A percentile compares a stretch with the other conserved stretches of the same genome.
Conservation (phyloP, 345 rosid species). For the Draba incana region DNA sequence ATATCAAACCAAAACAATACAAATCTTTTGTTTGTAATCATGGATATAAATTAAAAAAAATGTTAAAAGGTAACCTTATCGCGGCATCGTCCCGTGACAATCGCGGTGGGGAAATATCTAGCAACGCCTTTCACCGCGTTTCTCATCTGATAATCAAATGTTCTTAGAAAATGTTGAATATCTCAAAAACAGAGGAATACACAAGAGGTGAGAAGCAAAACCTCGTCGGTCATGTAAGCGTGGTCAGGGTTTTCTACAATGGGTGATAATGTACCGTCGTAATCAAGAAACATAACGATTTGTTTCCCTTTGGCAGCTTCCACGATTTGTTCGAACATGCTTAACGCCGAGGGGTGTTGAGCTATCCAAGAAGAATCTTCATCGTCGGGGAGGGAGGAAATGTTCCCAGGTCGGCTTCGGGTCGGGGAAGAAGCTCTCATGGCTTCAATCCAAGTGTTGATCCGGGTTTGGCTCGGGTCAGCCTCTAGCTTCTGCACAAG, state of each 20-base stretch:
- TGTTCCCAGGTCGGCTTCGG: slow-evolving; percentile 45
- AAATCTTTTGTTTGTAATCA: not conserved
- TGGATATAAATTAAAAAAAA: not conserved
- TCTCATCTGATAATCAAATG: slow-evolving; percentile 60
- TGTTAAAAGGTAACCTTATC: slow-evolving; percentile 64
- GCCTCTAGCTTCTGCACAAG: slow-evolving; percentile 49
- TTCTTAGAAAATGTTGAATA: not conserved
- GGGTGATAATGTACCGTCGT: slow-evolving; percentile 92
- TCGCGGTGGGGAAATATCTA: slow-evolving; percentile 80
- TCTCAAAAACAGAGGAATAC: not conserved
- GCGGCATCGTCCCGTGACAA: slow-evolving; percentile 83
- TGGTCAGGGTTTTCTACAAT: slow-evolving; percentile 86
- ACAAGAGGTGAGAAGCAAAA: slow-evolving; percentile 25
- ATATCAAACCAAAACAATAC: not conserved
- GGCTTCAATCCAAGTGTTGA: slow-evolving; percentile 68
- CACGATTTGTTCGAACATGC: slow-evolving; percentile 66
- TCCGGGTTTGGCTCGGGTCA: slow-evolving; percentile 45
- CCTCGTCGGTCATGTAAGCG: slow-evolving; percentile 82
- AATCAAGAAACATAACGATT: slow-evolving; percentile 87
- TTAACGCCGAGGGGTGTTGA: slow-evolving; percentile 80
- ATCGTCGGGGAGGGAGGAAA: slow-evolving; percentile 34
- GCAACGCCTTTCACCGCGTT: slow-evolving; percentile 69
- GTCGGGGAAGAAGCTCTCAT: slow-evolving; percentile 91
- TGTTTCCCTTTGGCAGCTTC: slow-evolving; percentile 66
- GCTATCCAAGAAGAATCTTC: slow-evolving; percentile 61